These are phyloP conservation scores for Exobasidium rhododendri DNA, from an alignment of 1,284 basidiomycete species.

Conservation along the genomic window DNA sequence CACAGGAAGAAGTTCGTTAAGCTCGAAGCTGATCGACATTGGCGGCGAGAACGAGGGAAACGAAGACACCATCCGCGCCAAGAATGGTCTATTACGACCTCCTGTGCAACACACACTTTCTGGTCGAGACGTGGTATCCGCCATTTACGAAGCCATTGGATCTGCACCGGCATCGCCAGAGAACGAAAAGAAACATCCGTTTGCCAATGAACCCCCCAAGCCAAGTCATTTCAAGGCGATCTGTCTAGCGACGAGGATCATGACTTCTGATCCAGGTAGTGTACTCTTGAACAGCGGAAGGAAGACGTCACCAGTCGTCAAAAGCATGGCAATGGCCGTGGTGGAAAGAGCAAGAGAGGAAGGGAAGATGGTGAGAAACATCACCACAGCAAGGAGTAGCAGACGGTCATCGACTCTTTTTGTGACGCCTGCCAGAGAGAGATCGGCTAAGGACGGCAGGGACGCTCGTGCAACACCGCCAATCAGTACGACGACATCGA, in stretches of 20 bases:
- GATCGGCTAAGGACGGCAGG: neutral
- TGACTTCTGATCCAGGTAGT: conserved; percentile 74
- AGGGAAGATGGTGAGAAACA: conserved; percentile 60
- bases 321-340: conserved; percentile 68
- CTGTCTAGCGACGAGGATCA: conserved; percentile 77
- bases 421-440: neutral
- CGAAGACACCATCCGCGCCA: conserved; percentile 2
- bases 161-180: conserved; percentile 10
- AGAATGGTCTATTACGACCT: conserved; percentile 2
- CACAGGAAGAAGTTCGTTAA: neutral
- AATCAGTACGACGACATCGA: conserved; percentile 10
- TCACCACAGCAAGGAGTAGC: conserved; percentile 5
- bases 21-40: neutral
- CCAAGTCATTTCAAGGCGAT: conserved; percentile 64
- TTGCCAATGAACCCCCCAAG: conserved; percentile 12
- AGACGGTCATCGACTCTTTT: neutral
- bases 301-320: conserved; percentile 65
- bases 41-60: neutral
- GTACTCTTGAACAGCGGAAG: conserved; percentile 68
- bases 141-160: conserved; percentile 22
- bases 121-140: conserved; percentile 12
- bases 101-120: conserved; percentile 9
- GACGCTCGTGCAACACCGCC: neutral
- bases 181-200: conserved; percentile 9
- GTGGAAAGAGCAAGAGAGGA: conserved; percentile 71